These are phyloP conservation scores for Tuber brumale DNA, from an alignment of 495 filamentous ascomycete species.

Conservation along the genomic window DNA sequence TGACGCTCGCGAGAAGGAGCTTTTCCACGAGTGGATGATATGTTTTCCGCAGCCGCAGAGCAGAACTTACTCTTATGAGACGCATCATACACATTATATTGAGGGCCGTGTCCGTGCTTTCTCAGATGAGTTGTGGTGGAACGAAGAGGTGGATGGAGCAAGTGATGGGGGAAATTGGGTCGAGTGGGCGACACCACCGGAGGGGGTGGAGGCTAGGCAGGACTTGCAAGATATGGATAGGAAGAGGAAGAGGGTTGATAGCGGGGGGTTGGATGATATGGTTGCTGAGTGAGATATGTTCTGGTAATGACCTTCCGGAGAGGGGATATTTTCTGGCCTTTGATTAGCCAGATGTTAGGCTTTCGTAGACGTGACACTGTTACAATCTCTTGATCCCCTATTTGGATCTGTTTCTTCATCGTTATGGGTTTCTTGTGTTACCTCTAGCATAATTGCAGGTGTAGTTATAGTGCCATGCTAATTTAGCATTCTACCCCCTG, in stretches of 20 bases:
- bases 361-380: background rate
- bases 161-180: constrained; percentile 6
- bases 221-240: constrained; percentile 2
- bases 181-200: background rate
- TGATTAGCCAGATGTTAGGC: background rate
- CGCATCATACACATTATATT: background rate
- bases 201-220: background rate
- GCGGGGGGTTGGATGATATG: background rate
- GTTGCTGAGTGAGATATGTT: background rate
- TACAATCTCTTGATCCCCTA: background rate
- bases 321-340: background rate
- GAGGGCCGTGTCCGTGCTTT: constrained; percentile 1
- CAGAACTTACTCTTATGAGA: constrained; percentile 8
- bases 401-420: background rate
- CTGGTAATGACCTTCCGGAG: background rate
- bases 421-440: background rate
- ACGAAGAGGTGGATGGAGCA: constrained; percentile 14
- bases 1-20: constrained; percentile 9
- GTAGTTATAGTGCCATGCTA: background rate
- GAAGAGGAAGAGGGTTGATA: constrained; percentile 22
- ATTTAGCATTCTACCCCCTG: background rate
- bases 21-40: constrained; percentile 15
- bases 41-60: background rate
- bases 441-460: background rate
- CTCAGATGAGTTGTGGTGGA: constrained; percentile 18